These are phyloP conservation scores for Scheffersomyces quercinus DNA, from an alignment of 1,139 yeast genomes.

Conservation along the genomic window DNA sequence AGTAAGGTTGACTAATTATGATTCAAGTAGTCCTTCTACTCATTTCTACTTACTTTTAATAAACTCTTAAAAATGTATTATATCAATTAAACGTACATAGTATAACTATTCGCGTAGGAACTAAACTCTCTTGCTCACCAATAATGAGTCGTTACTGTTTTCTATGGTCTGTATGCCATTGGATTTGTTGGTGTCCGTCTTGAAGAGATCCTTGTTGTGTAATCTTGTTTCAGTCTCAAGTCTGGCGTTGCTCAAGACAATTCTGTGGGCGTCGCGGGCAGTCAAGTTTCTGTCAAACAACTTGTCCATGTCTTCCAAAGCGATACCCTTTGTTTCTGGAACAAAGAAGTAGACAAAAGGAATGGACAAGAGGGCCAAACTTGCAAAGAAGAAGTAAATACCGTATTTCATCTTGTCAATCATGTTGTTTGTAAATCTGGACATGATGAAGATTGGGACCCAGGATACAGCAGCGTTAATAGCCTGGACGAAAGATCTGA, in stretches of 20 bases:
- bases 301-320: constrained; percentile 48
- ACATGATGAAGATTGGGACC: constrained; percentile 46
- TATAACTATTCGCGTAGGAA: no score
- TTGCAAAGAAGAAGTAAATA: constrained; percentile 43
- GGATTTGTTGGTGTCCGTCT: constrained; percentile 4
- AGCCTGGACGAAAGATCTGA: constrained; percentile 45
- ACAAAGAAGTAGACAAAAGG: constrained; percentile 39
- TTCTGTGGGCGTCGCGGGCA: constrained; percentile 14
- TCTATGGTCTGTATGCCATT: constrained; percentile 4
- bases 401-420: constrained; percentile 41
- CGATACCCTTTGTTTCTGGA: constrained; percentile 44
- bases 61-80: no score
- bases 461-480: constrained; percentile 45
- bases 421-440: constrained; percentile 43
- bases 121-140: not conserved
- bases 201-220: constrained; percentile 2
- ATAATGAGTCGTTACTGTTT: not conserved
- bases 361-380: constrained; percentile 30
- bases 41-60: no score
- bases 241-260: constrained; percentile 11
- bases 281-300: constrained; percentile 25
- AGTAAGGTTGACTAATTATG: no score
- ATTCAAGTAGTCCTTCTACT: no score
- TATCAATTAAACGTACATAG: no score
- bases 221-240: constrained; percentile 3